Conservation (phyloP, 2,329 filamentous ascomycete species). For the Peltaster fructicola region DNA sequence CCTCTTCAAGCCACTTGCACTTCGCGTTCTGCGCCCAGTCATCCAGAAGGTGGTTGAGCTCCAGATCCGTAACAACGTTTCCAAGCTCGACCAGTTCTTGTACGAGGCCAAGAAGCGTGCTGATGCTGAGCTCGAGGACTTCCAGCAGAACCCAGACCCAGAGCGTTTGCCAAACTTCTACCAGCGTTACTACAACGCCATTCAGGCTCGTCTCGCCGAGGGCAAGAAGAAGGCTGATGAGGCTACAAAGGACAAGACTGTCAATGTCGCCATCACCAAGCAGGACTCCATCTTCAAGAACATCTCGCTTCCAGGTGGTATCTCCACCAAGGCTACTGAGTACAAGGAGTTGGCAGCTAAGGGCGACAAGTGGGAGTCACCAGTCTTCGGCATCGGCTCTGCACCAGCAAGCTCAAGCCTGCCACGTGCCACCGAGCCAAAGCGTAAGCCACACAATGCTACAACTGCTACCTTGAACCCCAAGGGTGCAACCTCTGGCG, state of each 20-base stretch:
- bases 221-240: constrained; percentile 61
- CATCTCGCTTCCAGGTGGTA: constrained; percentile 69
- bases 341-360: constrained; percentile 75
- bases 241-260: constrained; percentile 43
- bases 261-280: constrained; percentile 71
- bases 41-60: constrained; percentile 80
- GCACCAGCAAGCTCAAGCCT: constrained; percentile 57
- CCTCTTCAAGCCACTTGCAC: constrained; percentile 70
- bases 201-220: constrained; percentile 55
- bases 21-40: constrained; percentile 67
- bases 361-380: constrained; percentile 88
- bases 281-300: constrained; percentile 86
- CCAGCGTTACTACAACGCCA: constrained; percentile 60
- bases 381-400: constrained; percentile 73
- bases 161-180: constrained; percentile 69
- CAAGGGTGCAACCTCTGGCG: constrained; percentile 4
- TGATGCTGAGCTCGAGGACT: constrained; percentile 49
- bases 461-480: constrained; percentile 6
- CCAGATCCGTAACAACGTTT: constrained; percentile 68
- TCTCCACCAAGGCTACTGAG: constrained; percentile 84
- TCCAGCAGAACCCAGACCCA: constrained; percentile 44
- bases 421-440: constrained; percentile 37
- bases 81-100: constrained; percentile 52
- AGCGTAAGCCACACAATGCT: constrained; percentile 40
- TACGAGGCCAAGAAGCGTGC: constrained; percentile 73